Base-by-base conservation (phyloP, 257 asterid genomes). In the Petunia secreta region DNA sequence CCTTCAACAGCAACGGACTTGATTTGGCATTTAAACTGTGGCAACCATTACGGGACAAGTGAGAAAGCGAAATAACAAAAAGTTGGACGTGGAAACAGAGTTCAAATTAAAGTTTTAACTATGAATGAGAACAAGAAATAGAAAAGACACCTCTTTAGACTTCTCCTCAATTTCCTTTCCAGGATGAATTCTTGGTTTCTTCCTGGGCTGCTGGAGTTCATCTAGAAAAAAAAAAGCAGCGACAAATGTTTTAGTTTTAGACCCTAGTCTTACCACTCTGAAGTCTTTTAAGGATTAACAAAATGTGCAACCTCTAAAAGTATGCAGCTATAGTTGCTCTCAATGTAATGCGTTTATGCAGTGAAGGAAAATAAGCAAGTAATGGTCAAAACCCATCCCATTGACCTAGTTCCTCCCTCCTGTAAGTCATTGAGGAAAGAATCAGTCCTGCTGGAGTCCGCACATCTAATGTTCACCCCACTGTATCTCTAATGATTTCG, bases 1-100 rank as follows among this genome's bases (percentile, higher is more conserved):
- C 98, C 98, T 55, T 88, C 91, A 75, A 94, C 88, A 55, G 85
- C 94, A 46, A 83, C 91, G 39, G 95, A 91, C 46, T 89, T 84
- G 63, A 94, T 83, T 85, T 83, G 92, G 83, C 81, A 57, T 82
- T 85, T 90, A 71, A 91, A 91, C 98, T 94, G 85, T 81, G 67
- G 83, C 46, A 41, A 75, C 37, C 2, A 38, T 38, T 40, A 50
- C 52, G 40, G 58, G 14, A 10, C 5, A 8, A 34, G 52, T 11
- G 59, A 78, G 34, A 39, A 41, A 39, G 13, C 34, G 48, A 74
- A 69, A 7, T 69, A 25, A 6, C 64, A 10, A 48, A 8, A 46
- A 25, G 57, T 5, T 58, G 7, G 2, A 71, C 40, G 55, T 36
- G 67, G 58, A 66, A 9, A 67, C 53, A 48, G 38, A 79, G 3